phyloP scores from a whole-genome alignment of 352 stramenopile species.

The Phytopythium delawarense region DNA sequence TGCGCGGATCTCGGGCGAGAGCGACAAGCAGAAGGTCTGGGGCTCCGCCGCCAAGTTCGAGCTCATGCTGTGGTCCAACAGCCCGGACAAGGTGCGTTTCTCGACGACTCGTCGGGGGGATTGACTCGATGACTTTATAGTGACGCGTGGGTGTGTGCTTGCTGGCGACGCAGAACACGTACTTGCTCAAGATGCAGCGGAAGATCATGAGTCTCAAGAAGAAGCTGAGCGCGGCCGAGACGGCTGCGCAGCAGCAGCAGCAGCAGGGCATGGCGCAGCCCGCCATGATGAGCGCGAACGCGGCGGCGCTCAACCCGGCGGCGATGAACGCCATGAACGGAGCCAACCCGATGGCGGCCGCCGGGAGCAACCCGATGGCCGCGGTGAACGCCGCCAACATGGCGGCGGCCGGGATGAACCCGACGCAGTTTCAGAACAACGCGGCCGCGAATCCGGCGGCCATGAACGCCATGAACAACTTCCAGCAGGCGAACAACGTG shows the following conservation, averaged over 20 bases:
- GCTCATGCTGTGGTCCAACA: constrained; percentile 83
- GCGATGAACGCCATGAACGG: constrained; percentile 27
- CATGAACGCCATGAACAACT: constrained; percentile 37
- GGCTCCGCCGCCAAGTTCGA: constrained; percentile 83
- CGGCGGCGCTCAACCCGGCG: constrained; percentile 10
- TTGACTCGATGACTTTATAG: too few relatives aligned
- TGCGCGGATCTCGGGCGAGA: constrained; percentile 74
- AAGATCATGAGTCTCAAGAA: constrained; percentile 82
- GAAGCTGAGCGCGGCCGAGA: constrained; percentile 42
- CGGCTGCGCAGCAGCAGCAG: constrained; percentile 14
- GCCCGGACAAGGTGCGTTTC: constrained; percentile 47
- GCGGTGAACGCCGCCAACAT: constrained; percentile 11
- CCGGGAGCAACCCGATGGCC: constrained; percentile 11
- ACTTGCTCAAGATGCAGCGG: constrained; percentile 80
- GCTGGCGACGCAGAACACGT: constrained; percentile 43
- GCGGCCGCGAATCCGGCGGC: constrained; percentile 29
- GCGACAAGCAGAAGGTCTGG: constrained; percentile 85
- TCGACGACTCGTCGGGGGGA: background rate
- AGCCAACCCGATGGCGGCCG: constrained; percentile 7
- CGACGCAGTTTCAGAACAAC: constrained; percentile 32
- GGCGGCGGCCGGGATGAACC: constrained; percentile 20
- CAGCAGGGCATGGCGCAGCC: constrained; percentile 8
- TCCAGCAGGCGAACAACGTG: constrained; percentile 37
- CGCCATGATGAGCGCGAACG: constrained; percentile 21
- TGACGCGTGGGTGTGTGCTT: background rate